Conservation (phyloP, 371 early-diverging fungal species). For the Dipsacomyces acuminosporus region DNA sequence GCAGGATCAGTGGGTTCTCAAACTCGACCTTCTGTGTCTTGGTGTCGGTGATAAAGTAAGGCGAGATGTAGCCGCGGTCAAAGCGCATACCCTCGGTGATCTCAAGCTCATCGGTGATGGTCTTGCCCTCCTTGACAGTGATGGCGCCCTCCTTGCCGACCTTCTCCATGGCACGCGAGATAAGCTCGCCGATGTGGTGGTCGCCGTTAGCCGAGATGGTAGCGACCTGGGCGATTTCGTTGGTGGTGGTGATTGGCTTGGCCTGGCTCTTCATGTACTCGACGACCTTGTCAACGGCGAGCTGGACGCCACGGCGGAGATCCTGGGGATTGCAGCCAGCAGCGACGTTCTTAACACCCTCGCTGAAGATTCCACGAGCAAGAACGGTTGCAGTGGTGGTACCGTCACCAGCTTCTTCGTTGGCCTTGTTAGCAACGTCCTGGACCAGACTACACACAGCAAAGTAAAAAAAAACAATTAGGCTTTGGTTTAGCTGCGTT, state of each 20-base stretch:
- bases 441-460: constrained; percentile 72
- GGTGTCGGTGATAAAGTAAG: constrained; percentile 97
- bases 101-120: constrained; percentile 92
- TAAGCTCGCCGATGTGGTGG: constrained; percentile 87
- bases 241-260: constrained; percentile 86
- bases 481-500: too few relatives aligned
- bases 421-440: constrained; percentile 98
- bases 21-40: constrained; percentile 97
- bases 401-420: constrained; percentile 98
- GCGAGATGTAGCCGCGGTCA: constrained; percentile 98
- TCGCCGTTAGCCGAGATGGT: constrained; percentile 99
- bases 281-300: constrained; percentile 88
- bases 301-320: constrained; percentile 91
- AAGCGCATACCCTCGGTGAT: constrained; percentile 99
- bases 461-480: too few relatives aligned
- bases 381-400: constrained; percentile 98
- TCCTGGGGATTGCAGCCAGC: constrained; percentile 99
- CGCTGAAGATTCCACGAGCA: constrained; percentile 95
- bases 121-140: constrained; percentile 98
- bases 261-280: constrained; percentile 80
- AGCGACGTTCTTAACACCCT: constrained; percentile 98
- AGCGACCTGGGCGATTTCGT: constrained; percentile 93
- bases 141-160: constrained; percentile 99
- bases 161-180: constrained; percentile 98
- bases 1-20: constrained; percentile 93